Base-by-base conservation (phyloP, 2,329 filamentous ascomycete species). In the Diplodia mutila region DNA sequence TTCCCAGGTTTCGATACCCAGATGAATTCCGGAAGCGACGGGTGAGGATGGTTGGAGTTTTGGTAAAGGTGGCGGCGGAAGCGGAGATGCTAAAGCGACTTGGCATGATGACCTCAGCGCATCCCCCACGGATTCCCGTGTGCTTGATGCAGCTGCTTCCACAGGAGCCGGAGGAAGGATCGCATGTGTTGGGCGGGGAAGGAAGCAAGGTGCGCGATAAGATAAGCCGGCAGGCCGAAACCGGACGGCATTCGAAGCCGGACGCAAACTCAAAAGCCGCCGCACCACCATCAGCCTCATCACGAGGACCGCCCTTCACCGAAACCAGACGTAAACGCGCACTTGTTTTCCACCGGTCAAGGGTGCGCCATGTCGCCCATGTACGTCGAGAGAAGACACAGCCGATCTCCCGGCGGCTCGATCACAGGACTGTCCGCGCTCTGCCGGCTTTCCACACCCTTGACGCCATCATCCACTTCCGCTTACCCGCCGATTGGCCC, bases 361-460 rank as follows among this genome's bases (percentile, higher is more conserved):
- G 59, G 8, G 18, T 8, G 8, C 18, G 23, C 5, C 16, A 2
- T 32, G 29, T 32, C 29, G 29, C 29, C 14, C 23, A n/a, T n/a
- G 25, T n/a, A 37, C 6, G 59, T 39, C n/a, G 5, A 51, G n/a
- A 51, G 59, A 37, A 63, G 46, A n/a, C 32, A 32, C 11, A 37
- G 59, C 59, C 59, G 59, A 63, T 52, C 59, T 63, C 59, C 59
- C 59, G 59, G 42, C 46, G 27, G n/a, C 59, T 29, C 5, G 59
- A 37, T 27, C 59, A 48, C 59, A 63, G 27, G 46, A 51, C 29
- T 51, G 59, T 34, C 46, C 46, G 42, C 27, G 46, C 59, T 63
- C 46, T 51, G 46, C 59, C 59, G 46, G 29, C 29, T 32, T 32
- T 32, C 16, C 39, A 18, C 21, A 18, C 34, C 42, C 42, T 37